These are phyloP conservation scores for Oryza nivara DNA, from an alignment of 176 grass and related monocot species.

Conservation along the genomic window DNA sequence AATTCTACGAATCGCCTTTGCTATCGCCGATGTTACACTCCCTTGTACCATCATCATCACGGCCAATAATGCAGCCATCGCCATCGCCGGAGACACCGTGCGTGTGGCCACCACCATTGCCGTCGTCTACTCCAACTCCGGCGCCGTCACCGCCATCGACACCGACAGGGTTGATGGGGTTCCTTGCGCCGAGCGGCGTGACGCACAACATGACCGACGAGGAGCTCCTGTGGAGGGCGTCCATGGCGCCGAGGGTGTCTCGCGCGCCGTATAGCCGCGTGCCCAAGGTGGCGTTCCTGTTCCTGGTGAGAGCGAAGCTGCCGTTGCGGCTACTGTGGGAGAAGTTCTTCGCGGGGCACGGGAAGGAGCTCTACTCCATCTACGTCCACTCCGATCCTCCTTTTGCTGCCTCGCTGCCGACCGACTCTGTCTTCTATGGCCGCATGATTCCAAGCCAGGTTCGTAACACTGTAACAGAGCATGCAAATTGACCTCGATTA, in stretches of 20 bases:
- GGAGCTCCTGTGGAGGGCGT: conserved; percentile 65
- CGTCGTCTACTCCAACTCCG: neutral
- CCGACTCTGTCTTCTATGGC: conserved; percentile 61
- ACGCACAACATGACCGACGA: conserved; percentile 66
- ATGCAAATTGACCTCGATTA: no score
- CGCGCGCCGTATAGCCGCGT: conserved; percentile 33
- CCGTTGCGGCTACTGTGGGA: conserved; percentile 78
- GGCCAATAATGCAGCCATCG: neutral
- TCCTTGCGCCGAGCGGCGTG: neutral
- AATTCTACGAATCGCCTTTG: conserved; percentile 6
- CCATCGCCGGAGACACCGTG: neutral
- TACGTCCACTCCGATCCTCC: conserved; percentile 66
- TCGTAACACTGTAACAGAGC: no score
- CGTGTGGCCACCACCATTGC: neutral
- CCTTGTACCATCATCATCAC: neutral
- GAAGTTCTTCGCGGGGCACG: conserved; percentile 66
- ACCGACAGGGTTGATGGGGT: neutral
- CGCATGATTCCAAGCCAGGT: conserved; percentile 63
- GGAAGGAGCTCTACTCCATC: conserved; percentile 61
- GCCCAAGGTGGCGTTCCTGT: conserved; percentile 81
- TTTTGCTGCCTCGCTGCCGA: conserved; percentile 43
- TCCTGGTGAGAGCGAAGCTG: conserved; percentile 56
- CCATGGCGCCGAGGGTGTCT: conserved; percentile 51
- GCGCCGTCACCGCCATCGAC: neutral
- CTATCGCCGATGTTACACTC: neutral